phyloP scores from a whole-genome alignment of 139 green algal genomes.

The Tetradesmus obliquus region DNA sequence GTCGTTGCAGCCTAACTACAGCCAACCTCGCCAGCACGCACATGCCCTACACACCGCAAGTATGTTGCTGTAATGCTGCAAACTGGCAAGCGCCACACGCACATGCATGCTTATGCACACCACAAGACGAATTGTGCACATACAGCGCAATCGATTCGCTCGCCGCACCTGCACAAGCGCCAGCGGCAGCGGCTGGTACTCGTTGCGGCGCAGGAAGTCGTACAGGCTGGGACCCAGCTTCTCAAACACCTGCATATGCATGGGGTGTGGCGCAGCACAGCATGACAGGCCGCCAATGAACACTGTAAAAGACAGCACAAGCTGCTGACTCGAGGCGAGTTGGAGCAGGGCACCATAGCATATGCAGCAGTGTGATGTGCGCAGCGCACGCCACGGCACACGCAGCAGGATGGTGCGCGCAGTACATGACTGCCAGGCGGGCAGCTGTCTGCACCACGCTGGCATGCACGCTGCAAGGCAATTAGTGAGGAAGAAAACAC shows the following conservation, averaged over 20 bases:
- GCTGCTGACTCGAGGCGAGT: too few relatives aligned
- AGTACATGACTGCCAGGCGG: background rate
- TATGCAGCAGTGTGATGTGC: too few relatives aligned
- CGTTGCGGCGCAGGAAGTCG: constrained; percentile 95
- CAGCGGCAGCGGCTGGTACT: constrained; percentile 91
- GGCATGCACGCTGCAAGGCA: background rate
- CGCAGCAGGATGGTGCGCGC: too few relatives aligned
- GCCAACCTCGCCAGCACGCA: background rate
- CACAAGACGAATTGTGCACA: background rate
- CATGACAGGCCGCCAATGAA: too few relatives aligned
- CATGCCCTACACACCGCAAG: background rate
- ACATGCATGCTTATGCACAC: background rate
- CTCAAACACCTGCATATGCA: constrained; percentile 91
- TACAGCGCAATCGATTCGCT: background rate
- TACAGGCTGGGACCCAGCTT: constrained; percentile 94
- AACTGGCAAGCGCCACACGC: background rate
- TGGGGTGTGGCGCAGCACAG: background rate
- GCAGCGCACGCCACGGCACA: too few relatives aligned
- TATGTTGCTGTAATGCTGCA: background rate
- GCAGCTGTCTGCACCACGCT: background rate
- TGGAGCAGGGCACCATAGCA: too few relatives aligned
- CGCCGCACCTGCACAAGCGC: constrained; percentile 79
- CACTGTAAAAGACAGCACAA: too few relatives aligned
- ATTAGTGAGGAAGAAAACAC: background rate
- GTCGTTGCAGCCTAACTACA: background rate